Evolutionary conservation across 495 filamentous ascomycete species (phyloP).

Genomic region (Aspergillus nanangensis): DNA sequence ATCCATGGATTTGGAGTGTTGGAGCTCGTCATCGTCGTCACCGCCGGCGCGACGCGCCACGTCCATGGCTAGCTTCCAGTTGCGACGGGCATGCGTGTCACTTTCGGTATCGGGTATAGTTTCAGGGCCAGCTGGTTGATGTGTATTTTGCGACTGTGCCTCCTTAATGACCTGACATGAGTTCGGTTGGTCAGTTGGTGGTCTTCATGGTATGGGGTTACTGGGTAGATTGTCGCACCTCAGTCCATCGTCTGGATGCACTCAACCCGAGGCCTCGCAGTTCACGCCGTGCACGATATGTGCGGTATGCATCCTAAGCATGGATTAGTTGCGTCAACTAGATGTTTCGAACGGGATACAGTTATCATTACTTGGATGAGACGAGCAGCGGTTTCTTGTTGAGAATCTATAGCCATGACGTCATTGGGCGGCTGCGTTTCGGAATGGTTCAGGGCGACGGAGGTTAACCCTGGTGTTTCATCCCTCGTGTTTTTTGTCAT

Average conservation of each 20-base stretch:
- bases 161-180: no score
- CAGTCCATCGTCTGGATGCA: neutral
- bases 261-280: neutral
- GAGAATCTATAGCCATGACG: neutral
- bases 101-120: no score
- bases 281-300: neutral
- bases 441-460: neutral
- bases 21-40: conserved; percentile 45
- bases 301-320: neutral
- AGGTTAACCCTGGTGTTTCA: no score
- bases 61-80: conserved; percentile 69
- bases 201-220: no score
- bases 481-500: no score
- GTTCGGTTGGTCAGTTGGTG: no score
- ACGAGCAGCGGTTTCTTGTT: neutral
- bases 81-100: conserved; percentile 46
- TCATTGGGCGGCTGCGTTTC: neutral
- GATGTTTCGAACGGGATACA: no score
- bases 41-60: conserved; percentile 68
- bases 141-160: no score
- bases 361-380: neutral
- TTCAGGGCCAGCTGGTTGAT: no score
- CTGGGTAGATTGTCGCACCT: neutral
- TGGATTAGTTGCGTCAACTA: no score
- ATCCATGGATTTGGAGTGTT: conserved; percentile 27